phyloP scores from a whole-genome alignment of 176 grass and related monocot species.

The Musa acuminata region DNA sequence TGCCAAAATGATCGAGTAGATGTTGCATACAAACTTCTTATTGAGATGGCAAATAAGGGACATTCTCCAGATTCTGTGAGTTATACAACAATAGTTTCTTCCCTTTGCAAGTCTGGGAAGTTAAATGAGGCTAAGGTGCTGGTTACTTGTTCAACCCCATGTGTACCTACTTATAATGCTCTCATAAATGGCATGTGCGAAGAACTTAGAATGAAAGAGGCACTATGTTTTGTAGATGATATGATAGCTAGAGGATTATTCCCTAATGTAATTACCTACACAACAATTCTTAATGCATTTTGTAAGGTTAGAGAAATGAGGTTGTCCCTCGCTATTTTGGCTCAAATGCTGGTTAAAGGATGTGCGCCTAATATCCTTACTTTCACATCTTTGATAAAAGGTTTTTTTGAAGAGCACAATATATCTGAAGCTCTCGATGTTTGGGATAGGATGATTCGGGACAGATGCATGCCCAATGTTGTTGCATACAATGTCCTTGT shows the following conservation, averaged over 20 bases:
- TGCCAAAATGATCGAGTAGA: conserved; percentile 64
- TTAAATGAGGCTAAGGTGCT: conserved; percentile 46
- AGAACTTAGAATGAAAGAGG: conserved; percentile 40
- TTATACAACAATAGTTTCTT: conserved; percentile 44
- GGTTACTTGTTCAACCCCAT: conserved; percentile 24
- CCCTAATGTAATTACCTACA: conserved; percentile 61
- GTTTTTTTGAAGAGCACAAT: conserved; percentile 39
- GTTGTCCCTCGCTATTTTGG: conserved; percentile 48
- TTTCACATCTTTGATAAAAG: conserved; percentile 43
- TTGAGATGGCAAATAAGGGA: conserved; percentile 73
- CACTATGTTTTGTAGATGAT: conserved; percentile 36
- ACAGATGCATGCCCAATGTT: conserved; percentile 42
- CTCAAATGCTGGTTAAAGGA: conserved; percentile 56
- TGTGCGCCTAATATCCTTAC: conserved; percentile 52
- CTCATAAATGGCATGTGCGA: conserved; percentile 38
- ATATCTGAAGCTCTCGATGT: conserved; percentile 41
- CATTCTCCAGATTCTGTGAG: conserved; percentile 57
- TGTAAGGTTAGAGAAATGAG: conserved; percentile 41
- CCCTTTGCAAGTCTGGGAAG: conserved; percentile 52
- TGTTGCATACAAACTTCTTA: conserved; percentile 50
- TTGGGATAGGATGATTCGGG: conserved; percentile 63
- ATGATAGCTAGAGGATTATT: conserved; percentile 36
- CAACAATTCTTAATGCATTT: conserved; percentile 39
- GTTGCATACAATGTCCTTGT: conserved; percentile 75
- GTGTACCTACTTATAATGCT: conserved; percentile 43